Conservation (phyloP, 75 land plant genomes). For the Pinus albicaulis region DNA sequence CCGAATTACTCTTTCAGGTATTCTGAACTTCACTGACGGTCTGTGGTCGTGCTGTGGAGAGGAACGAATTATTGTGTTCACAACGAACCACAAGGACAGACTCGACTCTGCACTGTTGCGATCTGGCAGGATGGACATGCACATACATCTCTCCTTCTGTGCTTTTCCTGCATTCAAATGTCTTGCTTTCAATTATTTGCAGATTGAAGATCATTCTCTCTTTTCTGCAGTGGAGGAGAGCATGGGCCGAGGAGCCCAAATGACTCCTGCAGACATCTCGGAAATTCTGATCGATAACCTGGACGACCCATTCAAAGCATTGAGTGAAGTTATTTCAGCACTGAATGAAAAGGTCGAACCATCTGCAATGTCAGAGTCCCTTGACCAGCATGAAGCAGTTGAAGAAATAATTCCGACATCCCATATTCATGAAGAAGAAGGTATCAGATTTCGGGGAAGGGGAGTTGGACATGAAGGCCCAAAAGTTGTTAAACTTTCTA, state of each 20-base stretch:
- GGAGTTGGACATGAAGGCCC: too few relatives aligned
- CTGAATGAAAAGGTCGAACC: too few relatives aligned
- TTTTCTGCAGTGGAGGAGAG: slow-evolving; percentile 33
- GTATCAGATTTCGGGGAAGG: too few relatives aligned
- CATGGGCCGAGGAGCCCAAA: slow-evolving; percentile 25
- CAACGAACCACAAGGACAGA: slow-evolving; percentile 67
- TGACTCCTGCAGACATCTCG: slow-evolving; percentile 68
- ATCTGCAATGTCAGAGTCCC: too few relatives aligned
- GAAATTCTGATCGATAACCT: slow-evolving; percentile 31
- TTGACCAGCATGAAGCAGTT: too few relatives aligned
- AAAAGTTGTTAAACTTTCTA: too few relatives aligned
- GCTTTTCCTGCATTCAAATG: slow-evolving; percentile 51
- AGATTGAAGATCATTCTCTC: slow-evolving; percentile 28
- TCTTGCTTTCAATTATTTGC: slow-evolving; percentile 59
- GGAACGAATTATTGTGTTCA: slow-evolving; percentile 71
- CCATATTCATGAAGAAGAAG: too few relatives aligned
- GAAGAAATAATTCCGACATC: too few relatives aligned
- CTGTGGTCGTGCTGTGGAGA: slow-evolving; percentile 78
- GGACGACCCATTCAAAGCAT: too few relatives aligned
- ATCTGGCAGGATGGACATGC: slow-evolving; percentile 77
- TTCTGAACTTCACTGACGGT: slow-evolving; percentile 82
- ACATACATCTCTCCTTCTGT: slow-evolving; percentile 67
- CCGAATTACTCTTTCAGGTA: slow-evolving; percentile 57
- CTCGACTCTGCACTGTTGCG: slow-evolving; percentile 74
- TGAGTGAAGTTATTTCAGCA: too few relatives aligned